phyloP scores from a whole-genome alignment of 1,284 basidiomycete genomes.

The Ganoderma resinaceum region DNA sequence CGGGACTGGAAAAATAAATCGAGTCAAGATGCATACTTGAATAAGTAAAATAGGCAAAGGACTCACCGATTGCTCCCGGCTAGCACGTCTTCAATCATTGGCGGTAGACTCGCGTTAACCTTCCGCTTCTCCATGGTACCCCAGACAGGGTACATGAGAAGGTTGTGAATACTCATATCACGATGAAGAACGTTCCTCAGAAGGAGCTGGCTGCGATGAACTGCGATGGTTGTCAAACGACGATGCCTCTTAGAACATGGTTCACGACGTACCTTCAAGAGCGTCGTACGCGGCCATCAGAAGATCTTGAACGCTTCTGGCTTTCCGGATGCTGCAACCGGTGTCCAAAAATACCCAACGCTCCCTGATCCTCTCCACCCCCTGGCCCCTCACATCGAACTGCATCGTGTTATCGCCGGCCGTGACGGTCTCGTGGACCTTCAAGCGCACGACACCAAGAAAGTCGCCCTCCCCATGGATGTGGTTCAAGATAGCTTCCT shows the following conservation, averaged over 20 bases:
- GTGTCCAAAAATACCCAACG: background rate
- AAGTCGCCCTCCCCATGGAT: background rate
- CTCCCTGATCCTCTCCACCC: background rate
- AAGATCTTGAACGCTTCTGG: background rate
- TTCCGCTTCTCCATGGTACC: background rate
- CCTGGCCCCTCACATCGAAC: background rate
- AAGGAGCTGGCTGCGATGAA: background rate
- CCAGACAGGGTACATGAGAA: conserved; percentile 5
- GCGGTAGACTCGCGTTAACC: background rate
- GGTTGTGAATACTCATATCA: conserved; percentile 2
- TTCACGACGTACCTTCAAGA: background rate
- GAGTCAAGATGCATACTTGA: background rate
- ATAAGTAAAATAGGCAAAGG: no score
- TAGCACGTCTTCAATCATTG: background rate
- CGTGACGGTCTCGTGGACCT: background rate
- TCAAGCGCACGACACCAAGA: conserved; percentile 2
- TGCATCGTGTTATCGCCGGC: background rate
- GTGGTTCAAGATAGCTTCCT: background rate
- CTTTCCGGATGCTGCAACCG: background rate
- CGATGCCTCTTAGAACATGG: background rate
- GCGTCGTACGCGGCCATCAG: background rate
- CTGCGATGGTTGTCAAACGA: background rate
- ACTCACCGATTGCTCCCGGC: background rate
- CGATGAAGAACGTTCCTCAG: background rate
- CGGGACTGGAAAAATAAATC: background rate